A percentile compares a stretch with the other conserved stretches of the same genome.
Evolutionary conservation across 2,329 filamentous ascomycete species (phyloP).

Genomic region (Zasmidium citrigriseum): DNA sequence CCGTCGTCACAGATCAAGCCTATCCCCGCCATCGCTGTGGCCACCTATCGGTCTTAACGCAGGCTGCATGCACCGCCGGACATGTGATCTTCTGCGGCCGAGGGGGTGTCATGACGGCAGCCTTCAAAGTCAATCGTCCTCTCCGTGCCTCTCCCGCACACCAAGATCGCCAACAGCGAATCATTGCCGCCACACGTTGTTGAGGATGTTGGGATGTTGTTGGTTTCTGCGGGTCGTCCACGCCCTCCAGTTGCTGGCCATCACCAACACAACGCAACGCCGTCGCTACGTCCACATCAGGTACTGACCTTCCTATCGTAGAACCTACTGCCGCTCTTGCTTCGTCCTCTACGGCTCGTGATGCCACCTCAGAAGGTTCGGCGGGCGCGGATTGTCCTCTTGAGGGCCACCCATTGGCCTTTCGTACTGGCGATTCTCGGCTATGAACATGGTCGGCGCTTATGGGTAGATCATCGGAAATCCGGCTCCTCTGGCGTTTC

Average conservation of each 20-base stretch:
- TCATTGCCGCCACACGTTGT: conserved; percentile 15
- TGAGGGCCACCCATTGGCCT: conserved; percentile 64
- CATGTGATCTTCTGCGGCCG: conserved; percentile 11
- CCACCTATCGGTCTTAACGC: neutral
- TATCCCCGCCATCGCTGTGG: neutral
- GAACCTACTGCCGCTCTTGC: conserved; percentile 73
- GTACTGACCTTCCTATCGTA: conserved; percentile 28
- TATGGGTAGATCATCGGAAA: conserved; percentile 23
- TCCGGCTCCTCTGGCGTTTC: conserved; percentile 16
- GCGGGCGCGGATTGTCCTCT: conserved; percentile 57
- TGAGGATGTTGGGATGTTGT: conserved; percentile 24
- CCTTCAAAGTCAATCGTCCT: conserved; percentile 3
- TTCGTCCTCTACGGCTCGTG: conserved; percentile 71
- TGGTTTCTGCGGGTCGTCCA: conserved; percentile 15
- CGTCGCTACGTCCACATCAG: neutral
- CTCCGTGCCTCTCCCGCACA: neutral
- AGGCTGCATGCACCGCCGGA: conserved; percentile 12
- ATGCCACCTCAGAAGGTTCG: conserved; percentile 67
- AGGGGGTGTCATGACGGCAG: conserved; percentile 3
- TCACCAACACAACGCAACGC: neutral
- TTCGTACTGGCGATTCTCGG: conserved; percentile 68
- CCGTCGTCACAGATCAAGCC: neutral
- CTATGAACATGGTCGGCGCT: conserved; percentile 57
- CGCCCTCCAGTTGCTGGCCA: neutral
- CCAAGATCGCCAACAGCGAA: conserved; percentile 11